These are phyloP conservation scores for Ganoderma meredithae DNA, from an alignment of 1,284 basidiomycete genomes.

Conservation along the genomic window DNA sequence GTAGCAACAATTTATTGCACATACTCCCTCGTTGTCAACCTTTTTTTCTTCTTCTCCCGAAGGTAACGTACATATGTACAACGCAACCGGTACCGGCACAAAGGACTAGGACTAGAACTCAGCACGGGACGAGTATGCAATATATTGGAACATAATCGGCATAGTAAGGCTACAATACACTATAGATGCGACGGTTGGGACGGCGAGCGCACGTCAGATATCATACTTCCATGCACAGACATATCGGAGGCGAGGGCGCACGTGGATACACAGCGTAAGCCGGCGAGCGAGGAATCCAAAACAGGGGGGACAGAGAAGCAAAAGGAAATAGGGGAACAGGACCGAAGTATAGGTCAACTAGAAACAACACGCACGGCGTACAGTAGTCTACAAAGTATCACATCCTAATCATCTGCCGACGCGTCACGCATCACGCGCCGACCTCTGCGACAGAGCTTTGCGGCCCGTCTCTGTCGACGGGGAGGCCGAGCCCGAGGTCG, in stretches of 20 bases:
- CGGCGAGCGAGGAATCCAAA: too few species aligned
- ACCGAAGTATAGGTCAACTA: not conserved
- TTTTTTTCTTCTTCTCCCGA: not conserved
- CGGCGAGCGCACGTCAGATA: constrained; percentile 15
- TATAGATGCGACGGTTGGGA: constrained; percentile 16
- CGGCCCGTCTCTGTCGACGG: constrained; percentile 13
- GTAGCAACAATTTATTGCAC: not conserved
- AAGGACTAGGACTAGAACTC: too few species aligned
- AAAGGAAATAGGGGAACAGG: not conserved
- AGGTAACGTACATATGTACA: constrained; percentile 2
- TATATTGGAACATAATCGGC: constrained; percentile 1
- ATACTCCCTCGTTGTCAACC: not conserved
- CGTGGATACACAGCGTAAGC: not conserved
- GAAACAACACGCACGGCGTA: not conserved
- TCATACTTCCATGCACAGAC: constrained; percentile 8
- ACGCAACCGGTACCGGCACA: not conserved
- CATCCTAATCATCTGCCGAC: not conserved
- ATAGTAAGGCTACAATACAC: constrained; percentile 18
- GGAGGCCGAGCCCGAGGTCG: constrained; percentile 36
- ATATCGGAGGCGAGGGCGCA: not conserved
- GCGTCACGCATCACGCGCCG: constrained; percentile 15
- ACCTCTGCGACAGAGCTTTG: constrained; percentile 13
- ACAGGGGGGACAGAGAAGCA: not conserved
- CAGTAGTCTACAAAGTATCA: constrained; percentile 15
- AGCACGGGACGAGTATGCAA: not conserved